Conservation (phyloP, 305 asterid genomes). For the Fraxinus baroniana region DNA sequence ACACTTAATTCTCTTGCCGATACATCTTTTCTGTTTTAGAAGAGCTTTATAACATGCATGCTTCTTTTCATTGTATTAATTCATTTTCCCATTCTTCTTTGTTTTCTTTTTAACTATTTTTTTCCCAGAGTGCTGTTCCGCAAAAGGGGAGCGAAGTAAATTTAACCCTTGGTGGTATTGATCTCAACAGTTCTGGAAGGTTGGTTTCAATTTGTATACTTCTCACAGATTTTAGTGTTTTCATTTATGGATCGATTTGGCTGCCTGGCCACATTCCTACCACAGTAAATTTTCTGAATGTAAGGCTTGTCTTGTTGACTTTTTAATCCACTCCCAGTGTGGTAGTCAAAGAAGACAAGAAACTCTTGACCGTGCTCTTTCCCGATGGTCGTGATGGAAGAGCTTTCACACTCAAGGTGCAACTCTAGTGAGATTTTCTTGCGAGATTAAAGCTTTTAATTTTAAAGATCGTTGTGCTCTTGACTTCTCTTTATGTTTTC, state of each 20-base stretch:
- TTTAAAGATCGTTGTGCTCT: slow-evolving; percentile 6
- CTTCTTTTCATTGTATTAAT: not conserved
- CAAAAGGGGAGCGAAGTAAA: slow-evolving; percentile 86
- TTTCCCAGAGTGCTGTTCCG: slow-evolving; percentile 64
- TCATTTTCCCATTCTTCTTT: not conserved
- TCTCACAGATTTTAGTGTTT: slow-evolving; percentile 12
- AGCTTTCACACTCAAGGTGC: slow-evolving; percentile 96
- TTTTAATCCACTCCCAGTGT: slow-evolving; percentile 60
- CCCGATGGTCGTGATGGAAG: slow-evolving; percentile 97
- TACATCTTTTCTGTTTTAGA: not conserved
- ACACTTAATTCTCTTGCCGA: not conserved
- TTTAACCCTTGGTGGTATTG: slow-evolving; percentile 99
- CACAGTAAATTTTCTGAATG: not conserved
- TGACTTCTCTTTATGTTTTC: not conserved
- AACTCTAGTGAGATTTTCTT: slow-evolving; percentile 20
- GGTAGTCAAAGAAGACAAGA: slow-evolving; percentile 97
- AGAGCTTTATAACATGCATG: not conserved
- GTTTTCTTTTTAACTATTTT: slow-evolving; percentile 19
- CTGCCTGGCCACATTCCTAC: slow-evolving; percentile 11
- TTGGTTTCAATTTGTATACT: slow-evolving; percentile 40
- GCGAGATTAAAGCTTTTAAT: slow-evolving; percentile 11
- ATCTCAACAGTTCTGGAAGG: slow-evolving; percentile 99
- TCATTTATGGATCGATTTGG: slow-evolving; percentile 4
- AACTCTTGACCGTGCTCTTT: slow-evolving; percentile 86
- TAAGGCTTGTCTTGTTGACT: slow-evolving; percentile 18